A percentile compares a stretch with the other conserved stretches of the same genome.
Conservation (phyloP, 495 filamentous ascomycete genomes). For the Oidiodendron maius region DNA sequence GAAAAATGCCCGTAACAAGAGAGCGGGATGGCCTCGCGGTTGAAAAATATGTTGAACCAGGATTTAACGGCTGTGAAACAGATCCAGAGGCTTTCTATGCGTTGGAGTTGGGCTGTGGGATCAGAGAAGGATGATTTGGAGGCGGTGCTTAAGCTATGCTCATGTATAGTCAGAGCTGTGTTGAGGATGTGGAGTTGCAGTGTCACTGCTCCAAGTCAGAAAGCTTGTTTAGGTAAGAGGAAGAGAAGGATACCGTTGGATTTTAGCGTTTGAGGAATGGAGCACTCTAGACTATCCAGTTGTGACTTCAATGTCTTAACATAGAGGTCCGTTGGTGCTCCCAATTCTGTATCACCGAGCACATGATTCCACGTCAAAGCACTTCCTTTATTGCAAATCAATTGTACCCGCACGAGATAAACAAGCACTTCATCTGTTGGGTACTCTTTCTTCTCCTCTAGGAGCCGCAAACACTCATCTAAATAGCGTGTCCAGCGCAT, state of each 20-base stretch:
- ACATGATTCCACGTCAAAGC: background rate
- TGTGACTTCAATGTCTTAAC: background rate
- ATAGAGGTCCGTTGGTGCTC: background rate
- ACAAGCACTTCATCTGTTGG: conserved; percentile 44
- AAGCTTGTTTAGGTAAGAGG: background rate
- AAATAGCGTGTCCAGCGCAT: conserved; percentile 47
- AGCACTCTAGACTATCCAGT: background rate
- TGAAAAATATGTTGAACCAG: conserved; percentile 32
- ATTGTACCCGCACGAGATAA: conserved; percentile 38
- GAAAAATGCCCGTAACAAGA: conserved; percentile 29
- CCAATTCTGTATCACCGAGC: background rate
- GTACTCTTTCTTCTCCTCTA: conserved; percentile 40
- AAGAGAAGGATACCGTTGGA: background rate
- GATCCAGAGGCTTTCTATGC: background rate
- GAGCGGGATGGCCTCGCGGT: conserved; percentile 26
- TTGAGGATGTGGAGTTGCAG: background rate
- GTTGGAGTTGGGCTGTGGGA: background rate
- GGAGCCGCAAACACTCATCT: conserved; percentile 40
- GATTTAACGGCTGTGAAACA: conserved; percentile 32
- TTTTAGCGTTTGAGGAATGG: background rate
- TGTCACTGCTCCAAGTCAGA: background rate
- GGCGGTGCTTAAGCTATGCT: background rate
- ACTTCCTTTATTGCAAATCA: conserved; percentile 23
- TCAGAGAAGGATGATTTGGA: background rate
- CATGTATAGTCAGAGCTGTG: no score